phyloP scores from a whole-genome alignment of 1,284 basidiomycete species.

The Cryptococcus sp. region DNA sequence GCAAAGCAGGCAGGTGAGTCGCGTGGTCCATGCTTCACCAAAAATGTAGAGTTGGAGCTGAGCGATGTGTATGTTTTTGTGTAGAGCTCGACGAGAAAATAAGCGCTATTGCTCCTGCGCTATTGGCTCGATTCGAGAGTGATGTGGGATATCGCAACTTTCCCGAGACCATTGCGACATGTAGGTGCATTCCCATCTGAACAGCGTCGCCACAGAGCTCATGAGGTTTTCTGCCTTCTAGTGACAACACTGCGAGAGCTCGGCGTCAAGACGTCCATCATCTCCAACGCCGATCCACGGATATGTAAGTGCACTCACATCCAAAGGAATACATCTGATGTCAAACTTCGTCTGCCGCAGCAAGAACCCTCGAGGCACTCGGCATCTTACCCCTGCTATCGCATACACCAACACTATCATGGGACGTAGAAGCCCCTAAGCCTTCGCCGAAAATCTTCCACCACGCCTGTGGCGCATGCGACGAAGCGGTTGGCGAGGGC shows the following conservation, averaged over 20 bases:
- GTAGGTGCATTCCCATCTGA: conserved; percentile 22
- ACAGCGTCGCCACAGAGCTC: too few relatives aligned
- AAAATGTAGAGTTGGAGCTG: neutral
- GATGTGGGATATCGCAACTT: conserved; percentile 48
- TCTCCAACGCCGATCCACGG: conserved; percentile 52
- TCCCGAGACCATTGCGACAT: conserved; percentile 40
- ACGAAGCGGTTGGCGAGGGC: conserved; percentile 31
- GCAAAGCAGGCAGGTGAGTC: conserved; percentile 29
- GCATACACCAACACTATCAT: conserved; percentile 45
- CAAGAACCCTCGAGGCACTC: conserved; percentile 44
- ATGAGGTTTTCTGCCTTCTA: conserved; percentile 9
- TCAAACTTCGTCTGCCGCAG: conserved; percentile 15
- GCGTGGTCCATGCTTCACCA: neutral
- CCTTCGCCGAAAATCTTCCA: conserved; percentile 43
- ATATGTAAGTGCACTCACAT: conserved; percentile 35
- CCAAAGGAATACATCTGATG: too few relatives aligned
- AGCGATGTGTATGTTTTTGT: neutral
- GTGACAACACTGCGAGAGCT: conserved; percentile 38
- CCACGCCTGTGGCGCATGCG: conserved; percentile 33
- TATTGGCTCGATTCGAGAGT: conserved; percentile 49
- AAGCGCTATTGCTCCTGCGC: conserved; percentile 17
- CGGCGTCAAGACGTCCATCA: conserved; percentile 44
- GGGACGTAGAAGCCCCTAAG: conserved; percentile 46
- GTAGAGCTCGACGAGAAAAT: conserved; percentile 34
- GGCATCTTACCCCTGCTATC: conserved; percentile 38